These are phyloP conservation scores for Lasiosphaeria hispida DNA, from an alignment of 495 filamentous ascomycete genomes.

Conservation along the genomic window DNA sequence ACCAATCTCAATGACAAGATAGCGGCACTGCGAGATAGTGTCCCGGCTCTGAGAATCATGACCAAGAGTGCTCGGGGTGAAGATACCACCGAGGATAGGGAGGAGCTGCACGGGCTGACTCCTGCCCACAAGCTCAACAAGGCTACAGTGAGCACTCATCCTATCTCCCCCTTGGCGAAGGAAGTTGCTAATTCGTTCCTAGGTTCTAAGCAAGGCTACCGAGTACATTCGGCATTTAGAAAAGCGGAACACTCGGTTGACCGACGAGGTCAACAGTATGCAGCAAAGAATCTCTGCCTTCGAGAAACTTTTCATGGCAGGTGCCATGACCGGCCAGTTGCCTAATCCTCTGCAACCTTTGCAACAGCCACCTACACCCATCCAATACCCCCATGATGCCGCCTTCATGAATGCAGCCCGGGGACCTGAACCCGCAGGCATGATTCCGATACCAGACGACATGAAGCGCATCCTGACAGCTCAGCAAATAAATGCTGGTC, in stretches of 20 bases:
- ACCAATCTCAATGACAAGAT: conserved; percentile 98
- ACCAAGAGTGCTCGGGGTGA: conserved; percentile 64
- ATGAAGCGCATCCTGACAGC: conserved; percentile 66
- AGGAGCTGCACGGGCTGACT: conserved; percentile 74
- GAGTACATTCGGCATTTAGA: conserved; percentile 95
- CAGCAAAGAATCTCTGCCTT: conserved; percentile 67
- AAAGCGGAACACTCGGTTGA: conserved; percentile 75
- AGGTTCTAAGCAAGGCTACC: conserved; percentile 85
- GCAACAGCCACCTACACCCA: conserved; percentile 46
- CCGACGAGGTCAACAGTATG: conserved; percentile 75
- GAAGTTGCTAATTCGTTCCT: conserved; percentile 11
- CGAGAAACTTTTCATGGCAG: conserved; percentile 64
- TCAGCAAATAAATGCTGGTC: conserved; percentile 40
- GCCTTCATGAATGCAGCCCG: conserved; percentile 32
- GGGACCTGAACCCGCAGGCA: conserved; percentile 52
- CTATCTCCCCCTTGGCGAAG: background rate
- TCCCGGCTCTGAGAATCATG: conserved; percentile 80
- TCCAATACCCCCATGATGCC: conserved; percentile 45
- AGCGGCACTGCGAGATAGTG: conserved; percentile 80
- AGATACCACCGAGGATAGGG: conserved; percentile 66
- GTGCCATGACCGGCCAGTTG: conserved; percentile 48
- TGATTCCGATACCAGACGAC: conserved; percentile 75
- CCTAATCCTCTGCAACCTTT: conserved; percentile 48
- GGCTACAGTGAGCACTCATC: conserved; percentile 62
- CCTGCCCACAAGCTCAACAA: conserved; percentile 93